These are phyloP conservation scores for Cladosporium sp. DNA, from an alignment of 2,329 filamentous ascomycete genomes.

Conservation along the genomic window DNA sequence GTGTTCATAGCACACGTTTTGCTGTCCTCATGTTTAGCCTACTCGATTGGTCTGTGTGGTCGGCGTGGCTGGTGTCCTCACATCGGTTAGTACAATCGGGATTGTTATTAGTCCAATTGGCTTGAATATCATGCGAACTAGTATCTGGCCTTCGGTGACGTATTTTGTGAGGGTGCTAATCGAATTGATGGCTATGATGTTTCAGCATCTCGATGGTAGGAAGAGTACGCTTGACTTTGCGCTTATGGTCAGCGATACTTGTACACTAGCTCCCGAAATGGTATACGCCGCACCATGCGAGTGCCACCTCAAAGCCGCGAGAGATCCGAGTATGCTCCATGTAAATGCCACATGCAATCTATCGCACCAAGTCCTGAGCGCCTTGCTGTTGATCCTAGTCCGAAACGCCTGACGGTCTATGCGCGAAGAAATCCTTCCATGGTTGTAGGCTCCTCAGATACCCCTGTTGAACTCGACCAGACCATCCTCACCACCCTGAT, in stretches of 20 bases:
- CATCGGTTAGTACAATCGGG: neutral
- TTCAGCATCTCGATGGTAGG: too few species aligned
- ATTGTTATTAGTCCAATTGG: neutral
- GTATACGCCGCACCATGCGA: neutral
- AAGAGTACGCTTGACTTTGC: too few species aligned
- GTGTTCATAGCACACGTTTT: neutral
- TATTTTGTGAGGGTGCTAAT: neutral
- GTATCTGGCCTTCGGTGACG: neutral
- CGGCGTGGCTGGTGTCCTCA: neutral
- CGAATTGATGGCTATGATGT: too few species aligned
- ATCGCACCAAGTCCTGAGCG: neutral
- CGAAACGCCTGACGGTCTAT: neutral
- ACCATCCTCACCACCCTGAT: slow-evolving; percentile 72
- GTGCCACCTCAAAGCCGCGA: neutral
- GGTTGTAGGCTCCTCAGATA: slow-evolving; percentile 57
- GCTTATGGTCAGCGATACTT: too few species aligned
- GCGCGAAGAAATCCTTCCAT: neutral
- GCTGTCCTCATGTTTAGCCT: neutral
- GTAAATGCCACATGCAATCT: neutral
- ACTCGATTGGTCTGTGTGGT: neutral
- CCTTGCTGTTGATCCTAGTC: neutral
- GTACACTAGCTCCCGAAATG: neutral
- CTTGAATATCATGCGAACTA: neutral
- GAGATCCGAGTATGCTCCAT: neutral
- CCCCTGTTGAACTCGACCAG: slow-evolving; percentile 97